Percentiles rank a stretch among this genome's conserved stretches.
phyloP scores from a whole-genome alignment of 2,329 filamentous ascomycete genomes.

The Ceratocystis destructans region DNA sequence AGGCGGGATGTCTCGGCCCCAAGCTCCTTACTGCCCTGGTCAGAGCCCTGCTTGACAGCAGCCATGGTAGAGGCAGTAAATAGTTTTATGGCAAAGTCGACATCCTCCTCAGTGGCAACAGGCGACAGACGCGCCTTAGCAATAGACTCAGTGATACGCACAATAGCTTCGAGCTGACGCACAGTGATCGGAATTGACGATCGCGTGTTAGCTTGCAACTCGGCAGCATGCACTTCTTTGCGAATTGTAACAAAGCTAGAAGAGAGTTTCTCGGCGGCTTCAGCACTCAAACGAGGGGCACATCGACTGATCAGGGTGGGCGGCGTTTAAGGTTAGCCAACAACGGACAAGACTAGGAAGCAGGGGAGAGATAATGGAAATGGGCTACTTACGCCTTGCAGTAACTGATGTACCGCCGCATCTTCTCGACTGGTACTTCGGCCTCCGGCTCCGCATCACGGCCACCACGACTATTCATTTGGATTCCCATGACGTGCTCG shows the following conservation, averaged over 20 bases:
- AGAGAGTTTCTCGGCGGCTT: slow-evolving; percentile 88
- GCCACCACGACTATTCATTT: slow-evolving; percentile 75
- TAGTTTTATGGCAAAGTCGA: slow-evolving; percentile 91
- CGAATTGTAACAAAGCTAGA: slow-evolving; percentile 96
- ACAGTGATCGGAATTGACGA: slow-evolving; percentile 96
- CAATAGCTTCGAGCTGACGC: slow-evolving; percentile 89
- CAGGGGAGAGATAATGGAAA: slow-evolving; percentile 24
- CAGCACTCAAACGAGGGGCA: slow-evolving; percentile 75
- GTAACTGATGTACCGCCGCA: slow-evolving; percentile 94
- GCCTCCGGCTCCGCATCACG: slow-evolving; percentile 66
- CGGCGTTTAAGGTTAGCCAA: too few relatives aligned
- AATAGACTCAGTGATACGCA: slow-evolving; percentile 90
- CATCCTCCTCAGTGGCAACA: slow-evolving; percentile 77
- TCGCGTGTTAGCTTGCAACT: slow-evolving; percentile 76
- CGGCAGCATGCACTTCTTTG: slow-evolving; percentile 80
- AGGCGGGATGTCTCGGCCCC: slow-evolving; percentile 80
- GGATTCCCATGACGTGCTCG: slow-evolving; percentile 91
- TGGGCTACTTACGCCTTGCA: slow-evolving; percentile 66
- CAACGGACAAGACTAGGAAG: not conserved
- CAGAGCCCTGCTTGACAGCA: slow-evolving; percentile 79
- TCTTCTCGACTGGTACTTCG: slow-evolving; percentile 88
- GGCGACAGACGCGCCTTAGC: slow-evolving; percentile 81
- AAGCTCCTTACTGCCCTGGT: slow-evolving; percentile 70
- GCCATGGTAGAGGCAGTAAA: slow-evolving; percentile 98
- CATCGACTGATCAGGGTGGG: slow-evolving; percentile 49